Evolutionary conservation across 305 asterid genomes (phyloP), one percentile per base, ranked within the genome.

Genomic region (Fraxinus sp.): DNA sequence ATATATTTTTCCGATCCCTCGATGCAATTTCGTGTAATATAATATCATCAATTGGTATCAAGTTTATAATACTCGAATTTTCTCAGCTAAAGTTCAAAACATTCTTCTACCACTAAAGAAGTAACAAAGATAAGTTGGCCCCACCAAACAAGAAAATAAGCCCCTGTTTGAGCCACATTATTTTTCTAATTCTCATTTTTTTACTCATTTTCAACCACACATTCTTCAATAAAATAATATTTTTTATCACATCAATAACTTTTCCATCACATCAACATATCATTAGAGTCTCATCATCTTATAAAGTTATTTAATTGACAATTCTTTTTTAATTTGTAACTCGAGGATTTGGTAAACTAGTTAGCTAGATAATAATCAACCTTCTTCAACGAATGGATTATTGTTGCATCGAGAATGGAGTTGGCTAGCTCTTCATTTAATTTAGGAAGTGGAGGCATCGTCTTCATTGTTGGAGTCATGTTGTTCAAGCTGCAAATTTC

Each of bases 371-470:
- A n/a, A 59, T 59, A 59, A 62, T 62, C 71, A 1, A 62, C 16
- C 73, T 82, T 75, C 77, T 82, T 73, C 49, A 18, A 39, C 5
- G 20, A 39, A 13, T 55, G 3, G 80, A 18, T 84, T 74, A 84
- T 82, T 86, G 76, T 49, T 83, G 92, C 79, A 89, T 88, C n/a
- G 85, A 82, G 83, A 79, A 91, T 83, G 73, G 94, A 84, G 85
- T 86, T 87, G 36, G 94, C 94, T 7, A 91, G 89, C 81, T 88
- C 91, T 78, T 89, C 89, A 74, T 91, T 83, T 87, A 89, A 57
- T 74, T 86, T 88, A 13, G 93, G 94, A 24, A 91, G 93, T 35
- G 85, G 89, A 6, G 91, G 88, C 93, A 91, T 87, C 84, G 87
- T 87, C 93, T 85, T 91, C 90, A 88, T 76, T 14, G 84, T 75